phyloP scores from a whole-genome alignment of 495 filamentous ascomycete species.

The Aspergillus saccharolyticus region DNA sequence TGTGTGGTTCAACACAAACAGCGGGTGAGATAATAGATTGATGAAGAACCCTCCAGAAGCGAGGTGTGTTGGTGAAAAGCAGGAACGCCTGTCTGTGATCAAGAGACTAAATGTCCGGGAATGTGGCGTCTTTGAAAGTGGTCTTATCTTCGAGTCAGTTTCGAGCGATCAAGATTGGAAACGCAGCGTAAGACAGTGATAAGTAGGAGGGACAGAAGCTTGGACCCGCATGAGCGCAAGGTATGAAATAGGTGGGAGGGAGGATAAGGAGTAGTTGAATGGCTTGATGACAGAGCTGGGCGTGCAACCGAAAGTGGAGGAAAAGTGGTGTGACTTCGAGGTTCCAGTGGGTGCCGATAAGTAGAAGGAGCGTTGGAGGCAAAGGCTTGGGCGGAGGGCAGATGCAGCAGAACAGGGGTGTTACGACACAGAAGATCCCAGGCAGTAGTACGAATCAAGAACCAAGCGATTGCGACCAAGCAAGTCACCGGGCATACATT shows the following conservation, averaged over 20 bases:
- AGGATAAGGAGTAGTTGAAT: neutral
- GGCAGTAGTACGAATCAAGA: neutral
- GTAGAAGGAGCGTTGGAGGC: slow-evolving; percentile 18
- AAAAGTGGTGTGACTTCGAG: slow-evolving; percentile 5
- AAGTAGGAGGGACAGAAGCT: slow-evolving; percentile 19
- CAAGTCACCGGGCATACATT: neutral
- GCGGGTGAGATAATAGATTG: slow-evolving; percentile 11
- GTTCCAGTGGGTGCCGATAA: slow-evolving; percentile 1
- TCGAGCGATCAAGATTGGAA: neutral
- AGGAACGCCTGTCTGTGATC: slow-evolving; percentile 12
- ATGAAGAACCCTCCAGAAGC: neutral
- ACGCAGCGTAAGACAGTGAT: slow-evolving; percentile 5
- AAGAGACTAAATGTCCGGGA: slow-evolving; percentile 5
- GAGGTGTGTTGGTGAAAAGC: neutral
- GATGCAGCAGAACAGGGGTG: slow-evolving; percentile 4
- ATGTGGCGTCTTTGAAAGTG: slow-evolving; percentile 3
- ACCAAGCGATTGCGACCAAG: neutral
- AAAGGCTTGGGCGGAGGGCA: slow-evolving; percentile 18
- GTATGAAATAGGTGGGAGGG: neutral
- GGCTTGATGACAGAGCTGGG: slow-evolving; percentile 7
- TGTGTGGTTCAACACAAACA: slow-evolving; percentile 41
- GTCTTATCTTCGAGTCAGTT: slow-evolving; percentile 7
- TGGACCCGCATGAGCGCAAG: neutral
- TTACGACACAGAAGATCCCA: slow-evolving; percentile 4
- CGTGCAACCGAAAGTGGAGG: neutral